These are phyloP conservation scores for Aureobasidium pullulans DNA, from an alignment of 2,329 filamentous ascomycete genomes.

Conservation along the genomic window DNA sequence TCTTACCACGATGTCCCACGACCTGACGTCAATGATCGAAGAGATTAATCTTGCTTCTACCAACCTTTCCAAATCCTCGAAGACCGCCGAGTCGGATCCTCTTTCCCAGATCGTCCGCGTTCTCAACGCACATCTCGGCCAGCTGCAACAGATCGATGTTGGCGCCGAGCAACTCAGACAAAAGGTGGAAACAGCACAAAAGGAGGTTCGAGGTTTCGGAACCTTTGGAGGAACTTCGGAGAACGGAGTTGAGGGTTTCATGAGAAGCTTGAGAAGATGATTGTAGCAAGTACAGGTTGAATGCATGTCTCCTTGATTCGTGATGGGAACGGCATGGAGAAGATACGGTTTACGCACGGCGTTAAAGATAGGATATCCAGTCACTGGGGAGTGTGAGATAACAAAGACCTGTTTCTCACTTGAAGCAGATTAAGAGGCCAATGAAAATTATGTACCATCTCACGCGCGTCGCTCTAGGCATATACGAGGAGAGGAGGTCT, in stretches of 20 bases:
- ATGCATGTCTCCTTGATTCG: not conserved
- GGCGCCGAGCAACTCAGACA: constrained; percentile 73
- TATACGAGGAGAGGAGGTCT: too few species aligned
- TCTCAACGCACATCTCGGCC: constrained; percentile 83
- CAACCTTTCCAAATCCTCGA: constrained; percentile 79
- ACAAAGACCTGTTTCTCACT: not conserved
- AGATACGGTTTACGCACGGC: constrained; percentile 1
- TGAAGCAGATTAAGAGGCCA: not conserved
- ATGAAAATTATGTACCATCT: not conserved
- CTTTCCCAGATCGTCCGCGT: constrained; percentile 92
- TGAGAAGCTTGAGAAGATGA: constrained; percentile 55
- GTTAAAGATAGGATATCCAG: not conserved
- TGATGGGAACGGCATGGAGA: not conserved
- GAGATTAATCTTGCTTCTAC: constrained; percentile 94
- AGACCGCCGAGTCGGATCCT: constrained; percentile 47
- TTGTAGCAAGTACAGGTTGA: too few species aligned
- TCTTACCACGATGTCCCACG: constrained; percentile 87
- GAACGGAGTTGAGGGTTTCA: constrained; percentile 81
- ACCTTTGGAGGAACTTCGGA: constrained; percentile 39
- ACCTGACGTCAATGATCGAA: constrained; percentile 92
- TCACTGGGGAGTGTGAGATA: not conserved
- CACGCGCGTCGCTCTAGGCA: too few species aligned
- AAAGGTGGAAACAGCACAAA: constrained; percentile 77
- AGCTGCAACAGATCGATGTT: constrained; percentile 88
- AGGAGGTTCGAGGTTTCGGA: constrained; percentile 56